A percentile compares a stretch with the other conserved stretches of the same genome.
Evolutionary conservation across 139 green algal species (phyloP).

Genomic region (Chlamydomonas sp.): DNA sequence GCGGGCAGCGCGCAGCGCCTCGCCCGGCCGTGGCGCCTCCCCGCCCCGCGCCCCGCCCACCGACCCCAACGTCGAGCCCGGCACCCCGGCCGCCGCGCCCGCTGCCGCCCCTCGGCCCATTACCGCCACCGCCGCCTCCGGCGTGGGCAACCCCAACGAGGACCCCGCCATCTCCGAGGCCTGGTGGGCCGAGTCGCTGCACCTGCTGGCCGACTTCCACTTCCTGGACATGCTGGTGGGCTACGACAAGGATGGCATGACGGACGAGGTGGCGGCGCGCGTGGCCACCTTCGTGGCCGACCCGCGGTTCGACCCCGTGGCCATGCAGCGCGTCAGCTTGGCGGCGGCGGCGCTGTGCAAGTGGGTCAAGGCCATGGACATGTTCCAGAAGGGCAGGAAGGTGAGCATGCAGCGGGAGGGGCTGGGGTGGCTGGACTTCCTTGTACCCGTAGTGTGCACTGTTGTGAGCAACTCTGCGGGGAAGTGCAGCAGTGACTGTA

Average conservation of each 20-base stretch:
- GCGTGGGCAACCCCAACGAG: constrained; percentile 29
- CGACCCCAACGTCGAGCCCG: neutral
- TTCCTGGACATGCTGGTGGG: constrained; percentile 62
- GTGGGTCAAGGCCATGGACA: constrained; percentile 52
- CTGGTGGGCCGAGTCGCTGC: constrained; percentile 66
- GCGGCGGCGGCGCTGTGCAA: constrained; percentile 46
- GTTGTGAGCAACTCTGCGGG: no score
- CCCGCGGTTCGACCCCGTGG: constrained; percentile 44
- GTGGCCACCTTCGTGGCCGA: constrained; percentile 47
- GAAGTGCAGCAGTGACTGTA: no score
- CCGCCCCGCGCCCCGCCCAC: no score
- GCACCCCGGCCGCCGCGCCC: neutral
- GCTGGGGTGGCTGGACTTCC: neutral
- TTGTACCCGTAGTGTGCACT: no score
- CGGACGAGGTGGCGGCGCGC: constrained; percentile 49
- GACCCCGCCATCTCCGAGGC: constrained; percentile 42
- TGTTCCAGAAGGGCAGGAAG: constrained; percentile 52
- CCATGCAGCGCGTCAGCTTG: constrained; percentile 26
- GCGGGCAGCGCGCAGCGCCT: neutral
- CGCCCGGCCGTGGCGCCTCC: neutral
- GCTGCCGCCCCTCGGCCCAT: neutral
- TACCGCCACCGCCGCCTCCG: neutral
- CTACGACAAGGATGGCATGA: constrained; percentile 76
- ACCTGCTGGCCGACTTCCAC: constrained; percentile 58
- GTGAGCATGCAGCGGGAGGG: constrained; percentile 7